phyloP scores from a whole-genome alignment of 176 grass and related monocot species.

The Avena insularis region DNA sequence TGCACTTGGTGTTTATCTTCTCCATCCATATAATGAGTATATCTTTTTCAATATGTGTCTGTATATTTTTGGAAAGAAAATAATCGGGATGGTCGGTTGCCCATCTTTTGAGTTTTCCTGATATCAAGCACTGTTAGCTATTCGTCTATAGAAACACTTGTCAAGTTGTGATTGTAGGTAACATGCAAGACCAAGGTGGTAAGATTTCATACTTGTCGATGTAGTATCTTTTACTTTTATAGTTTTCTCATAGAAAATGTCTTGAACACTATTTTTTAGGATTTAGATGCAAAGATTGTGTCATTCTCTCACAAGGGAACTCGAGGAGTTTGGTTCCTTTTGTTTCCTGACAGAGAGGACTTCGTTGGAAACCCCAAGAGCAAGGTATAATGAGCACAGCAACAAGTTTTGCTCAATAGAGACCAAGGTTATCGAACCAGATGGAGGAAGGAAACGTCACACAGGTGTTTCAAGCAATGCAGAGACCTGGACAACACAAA shows the following conservation, averaged over 20 bases:
- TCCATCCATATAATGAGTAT: neutral
- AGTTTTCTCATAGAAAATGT: neutral
- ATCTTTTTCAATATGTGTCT: neutral
- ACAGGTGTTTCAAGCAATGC: too few relatives aligned
- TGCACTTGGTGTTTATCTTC: neutral
- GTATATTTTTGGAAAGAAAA: neutral
- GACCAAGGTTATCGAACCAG: too few relatives aligned
- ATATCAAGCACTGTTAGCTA: too few relatives aligned
- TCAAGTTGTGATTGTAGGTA: neutral
- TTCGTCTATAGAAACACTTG: too few relatives aligned
- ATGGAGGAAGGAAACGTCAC: too few relatives aligned
- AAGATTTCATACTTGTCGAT: too few relatives aligned
- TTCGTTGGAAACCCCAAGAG: too few relatives aligned
- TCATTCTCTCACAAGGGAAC: constrained; percentile 81
- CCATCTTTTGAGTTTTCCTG: neutral
- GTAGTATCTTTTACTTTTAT: neutral
- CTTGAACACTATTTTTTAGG: constrained; percentile 51
- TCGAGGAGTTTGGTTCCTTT: constrained; percentile 80
- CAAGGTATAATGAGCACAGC: neutral
- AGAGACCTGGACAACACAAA: too few relatives aligned
- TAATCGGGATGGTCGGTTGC: neutral
- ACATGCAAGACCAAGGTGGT: neutral
- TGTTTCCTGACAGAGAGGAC: too few relatives aligned
- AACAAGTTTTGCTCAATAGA: constrained; percentile 45
- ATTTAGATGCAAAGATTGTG: constrained; percentile 91